Conservation (phyloP, 1,284 basidiomycete genomes). For the Cutaneotrichosporon sp. region DNA sequence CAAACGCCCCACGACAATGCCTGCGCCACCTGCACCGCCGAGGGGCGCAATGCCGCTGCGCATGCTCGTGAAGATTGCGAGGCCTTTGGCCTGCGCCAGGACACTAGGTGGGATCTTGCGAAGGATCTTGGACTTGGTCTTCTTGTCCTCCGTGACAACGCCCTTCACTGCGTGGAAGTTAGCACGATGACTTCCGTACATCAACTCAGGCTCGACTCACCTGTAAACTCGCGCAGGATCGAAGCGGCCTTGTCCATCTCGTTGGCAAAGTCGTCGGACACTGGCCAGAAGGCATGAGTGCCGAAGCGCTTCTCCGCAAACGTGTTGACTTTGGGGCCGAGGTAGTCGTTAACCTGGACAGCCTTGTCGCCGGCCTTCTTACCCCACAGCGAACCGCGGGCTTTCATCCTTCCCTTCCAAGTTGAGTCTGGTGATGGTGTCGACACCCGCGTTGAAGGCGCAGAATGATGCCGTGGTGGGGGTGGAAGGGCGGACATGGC, state of each 20-base stretch:
- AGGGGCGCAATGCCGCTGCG: constrained; percentile 52
- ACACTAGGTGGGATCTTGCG: constrained; percentile 53
- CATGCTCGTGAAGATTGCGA: constrained; percentile 54
- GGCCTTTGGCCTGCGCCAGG: constrained; percentile 48
- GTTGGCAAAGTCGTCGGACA: constrained; percentile 50
- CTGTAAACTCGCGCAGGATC: constrained; percentile 51
- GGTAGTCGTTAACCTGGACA: constrained; percentile 29
- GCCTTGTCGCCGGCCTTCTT: constrained; percentile 39
- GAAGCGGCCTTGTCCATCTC: constrained; percentile 54
- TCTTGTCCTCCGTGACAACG: constrained; percentile 34
- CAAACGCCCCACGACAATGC: constrained; percentile 48
- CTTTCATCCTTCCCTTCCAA: constrained; percentile 37
- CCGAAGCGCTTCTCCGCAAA: constrained; percentile 47
- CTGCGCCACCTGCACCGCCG: constrained; percentile 53
- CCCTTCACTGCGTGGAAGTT: constrained; percentile 32
- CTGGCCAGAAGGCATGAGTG: constrained; percentile 54
- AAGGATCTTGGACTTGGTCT: constrained; percentile 48
- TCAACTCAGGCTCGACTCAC: no score
- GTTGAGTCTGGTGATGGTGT: constrained; percentile 10
- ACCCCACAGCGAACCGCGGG: constrained; percentile 31
- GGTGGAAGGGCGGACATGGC: neutral
- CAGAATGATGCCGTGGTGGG: neutral
- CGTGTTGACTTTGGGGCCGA: constrained; percentile 43
- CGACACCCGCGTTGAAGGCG: constrained; percentile 10
- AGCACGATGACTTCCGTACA: no score